Evolutionary conservation across 148 eudicot genomes (phyloP).

Genomic region (Simmondsia chinensis): DNA sequence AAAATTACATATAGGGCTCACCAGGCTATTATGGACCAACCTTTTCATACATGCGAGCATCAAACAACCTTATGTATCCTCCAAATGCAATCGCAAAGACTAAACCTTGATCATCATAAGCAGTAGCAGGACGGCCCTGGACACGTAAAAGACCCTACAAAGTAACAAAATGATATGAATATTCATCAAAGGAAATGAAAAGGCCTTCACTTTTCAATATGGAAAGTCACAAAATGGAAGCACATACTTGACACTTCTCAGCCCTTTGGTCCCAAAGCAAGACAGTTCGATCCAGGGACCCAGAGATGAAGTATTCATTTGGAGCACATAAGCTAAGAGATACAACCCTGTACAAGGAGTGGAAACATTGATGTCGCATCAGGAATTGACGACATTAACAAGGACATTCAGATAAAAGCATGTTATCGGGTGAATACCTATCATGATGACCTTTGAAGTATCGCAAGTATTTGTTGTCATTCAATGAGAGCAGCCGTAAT

Average conservation of each 20-base stretch:
- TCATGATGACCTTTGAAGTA: conserved; percentile 98
- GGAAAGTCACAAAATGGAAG: conserved; percentile 2
- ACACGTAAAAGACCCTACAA: conserved; percentile 84
- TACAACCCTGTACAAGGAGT: conserved; percentile 52
- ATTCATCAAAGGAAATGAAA: background rate
- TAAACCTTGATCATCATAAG: conserved; percentile 95
- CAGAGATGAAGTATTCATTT: conserved; percentile 78
- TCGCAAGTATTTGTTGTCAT: conserved; percentile 93
- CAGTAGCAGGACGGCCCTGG: conserved; percentile 95
- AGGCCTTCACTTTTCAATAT: background rate
- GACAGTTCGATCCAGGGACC: conserved; percentile 91
- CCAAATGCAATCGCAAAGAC: conserved; percentile 93
- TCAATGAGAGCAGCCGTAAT: conserved; percentile 86
- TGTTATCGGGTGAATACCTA: conserved; percentile 35
- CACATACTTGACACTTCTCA: conserved; percentile 82
- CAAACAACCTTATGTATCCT: conserved; percentile 88
- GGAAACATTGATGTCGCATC: conserved; percentile 2
- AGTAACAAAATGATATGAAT: background rate
- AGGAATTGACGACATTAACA: no score
- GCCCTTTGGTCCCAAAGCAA: conserved; percentile 96
- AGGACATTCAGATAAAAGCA: background rate
- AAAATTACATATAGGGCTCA: background rate
- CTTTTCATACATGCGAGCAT: conserved; percentile 85
- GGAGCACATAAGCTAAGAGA: conserved; percentile 89
- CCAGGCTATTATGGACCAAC: conserved; percentile 22